Base-by-base conservation (phyloP, 2,329 filamentous ascomycete genomes). In the Fusarium longipes region DNA sequence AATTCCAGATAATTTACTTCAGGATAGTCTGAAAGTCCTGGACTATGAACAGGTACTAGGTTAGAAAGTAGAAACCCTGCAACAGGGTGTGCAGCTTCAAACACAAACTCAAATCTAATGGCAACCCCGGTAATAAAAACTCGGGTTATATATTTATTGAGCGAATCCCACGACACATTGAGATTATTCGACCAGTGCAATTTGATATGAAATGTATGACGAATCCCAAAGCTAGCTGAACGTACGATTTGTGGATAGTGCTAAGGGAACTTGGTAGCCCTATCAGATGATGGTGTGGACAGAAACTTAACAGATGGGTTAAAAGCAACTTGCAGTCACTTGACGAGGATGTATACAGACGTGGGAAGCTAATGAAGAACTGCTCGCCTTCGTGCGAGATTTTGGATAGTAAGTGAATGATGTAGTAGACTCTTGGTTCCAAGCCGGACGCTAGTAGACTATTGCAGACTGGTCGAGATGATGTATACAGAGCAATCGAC, bases 231-330 rank as follows among this genome's bases (percentile, higher is more conserved):
- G 27, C 22, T 12, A n/a, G 20, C 29, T 15, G 35, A 45, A 22
- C 24, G 8, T 45, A 40, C 15, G 33, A 24, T 58, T 27, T 42
- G 18, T 12, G 27, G 32, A 30, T 18, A n/a, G 29, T 52, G 33
- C 17, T 32, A 5, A 14, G 58, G 40, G 60, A 63, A 63, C 60
- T 63, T 63, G 30, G 12, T 39, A 22, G 27, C 8, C 60, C 58
- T 63, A 63, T 63, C 60, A 63, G 38, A 45, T 8, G 27, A 35
- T 18, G 27, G 29, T n/a, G 44, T 45, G 44, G 58, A 24, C 38
- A 42, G n/a, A 51, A 51, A 17, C 38, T 58, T 57, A 36, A 17
- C 25, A n/a, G 18, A n/a, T 18, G 17, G 25, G 36, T 17, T 10
- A 29, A 32, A 54, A 15, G 38, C 29, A 33, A 17, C 20, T 14